phyloP scores from a whole-genome alignment of 805 yeast genomes.

The Starmerella floris region DNA sequence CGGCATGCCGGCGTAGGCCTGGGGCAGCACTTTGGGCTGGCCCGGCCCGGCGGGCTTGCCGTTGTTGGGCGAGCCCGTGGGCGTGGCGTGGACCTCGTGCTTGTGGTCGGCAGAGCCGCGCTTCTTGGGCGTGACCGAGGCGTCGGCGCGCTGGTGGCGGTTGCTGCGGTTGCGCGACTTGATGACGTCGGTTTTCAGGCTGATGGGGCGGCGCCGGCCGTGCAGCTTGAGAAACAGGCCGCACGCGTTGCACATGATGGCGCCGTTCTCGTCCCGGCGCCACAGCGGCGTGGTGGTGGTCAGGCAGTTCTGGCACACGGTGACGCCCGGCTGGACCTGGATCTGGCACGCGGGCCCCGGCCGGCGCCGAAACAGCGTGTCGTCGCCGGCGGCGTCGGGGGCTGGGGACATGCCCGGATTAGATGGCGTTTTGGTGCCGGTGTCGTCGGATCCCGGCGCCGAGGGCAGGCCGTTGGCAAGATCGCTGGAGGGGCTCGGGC shows the following conservation, averaged over 20 bases:
- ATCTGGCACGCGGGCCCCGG: slow-evolving; percentile 16
- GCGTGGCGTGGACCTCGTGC: not conserved
- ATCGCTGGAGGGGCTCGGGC: not conserved
- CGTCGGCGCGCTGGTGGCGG: slow-evolving; percentile 12
- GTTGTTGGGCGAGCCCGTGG: not conserved
- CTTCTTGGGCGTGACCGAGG: slow-evolving; percentile 4
- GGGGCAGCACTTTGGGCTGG: not conserved
- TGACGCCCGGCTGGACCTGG: slow-evolving; percentile 16
- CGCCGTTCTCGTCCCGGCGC: slow-evolving; percentile 88
- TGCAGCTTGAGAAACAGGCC: slow-evolving; percentile 85
- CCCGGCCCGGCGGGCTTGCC: not conserved
- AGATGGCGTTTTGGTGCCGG: not conserved
- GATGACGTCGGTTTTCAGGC: slow-evolving; percentile 83
- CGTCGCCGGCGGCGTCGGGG: slow-evolving; percentile 1
- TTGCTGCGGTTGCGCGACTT: slow-evolving; percentile 66
- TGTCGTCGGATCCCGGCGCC: not conserved
- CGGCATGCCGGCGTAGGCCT: not conserved
- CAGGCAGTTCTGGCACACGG: slow-evolving; percentile 69
- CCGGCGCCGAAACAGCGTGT: slow-evolving; percentile 7
- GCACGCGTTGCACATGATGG: slow-evolving; percentile 92
- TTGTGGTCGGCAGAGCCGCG: not conserved
- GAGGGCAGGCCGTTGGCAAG: not conserved
- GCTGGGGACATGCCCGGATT: not conserved
- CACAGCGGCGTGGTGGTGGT: slow-evolving; percentile 90
- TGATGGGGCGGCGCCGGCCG: slow-evolving; percentile 85